A percentile compares a stretch with the other conserved stretches of the same genome.
These are phyloP conservation scores for Rhizopogon sp. DNA, from an alignment of 768 basidiomycete species.

Conservation along the genomic window DNA sequence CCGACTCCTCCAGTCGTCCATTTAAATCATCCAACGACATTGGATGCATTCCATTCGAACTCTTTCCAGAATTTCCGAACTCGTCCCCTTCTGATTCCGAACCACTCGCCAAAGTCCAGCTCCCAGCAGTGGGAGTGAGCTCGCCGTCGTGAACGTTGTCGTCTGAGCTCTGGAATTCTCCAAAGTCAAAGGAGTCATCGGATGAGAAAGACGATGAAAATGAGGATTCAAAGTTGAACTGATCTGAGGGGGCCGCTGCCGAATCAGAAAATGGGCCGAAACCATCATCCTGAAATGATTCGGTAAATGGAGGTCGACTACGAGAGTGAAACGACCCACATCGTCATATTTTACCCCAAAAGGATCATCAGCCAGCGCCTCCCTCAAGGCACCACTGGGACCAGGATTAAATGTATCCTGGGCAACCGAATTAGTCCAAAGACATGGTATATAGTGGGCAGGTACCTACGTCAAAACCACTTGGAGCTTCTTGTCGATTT, in stretches of 20 bases:
- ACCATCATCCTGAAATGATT: conserved; percentile 42
- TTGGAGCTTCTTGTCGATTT: conserved; percentile 40
- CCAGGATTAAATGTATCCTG: conserved; percentile 52
- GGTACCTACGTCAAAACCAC: conserved; percentile 51
- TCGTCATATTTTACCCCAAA: conserved; percentile 49
- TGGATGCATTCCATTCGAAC: conserved; percentile 15
- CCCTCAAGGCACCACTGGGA: conserved; percentile 24
- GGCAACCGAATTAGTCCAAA: neutral
- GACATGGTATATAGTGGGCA: neutral
- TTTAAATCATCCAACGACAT: conserved; percentile 23
- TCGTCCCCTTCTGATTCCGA: conserved; percentile 26
- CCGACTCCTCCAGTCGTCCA: conserved; percentile 14
- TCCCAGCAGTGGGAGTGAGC: conserved; percentile 60
- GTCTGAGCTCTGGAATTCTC: conserved; percentile 63
- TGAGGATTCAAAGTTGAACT: conserved; percentile 45
- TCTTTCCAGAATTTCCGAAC: conserved; percentile 14
- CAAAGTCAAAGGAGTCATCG: conserved; percentile 72
- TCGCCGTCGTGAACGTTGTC: conserved; percentile 33
- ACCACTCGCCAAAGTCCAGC: conserved; percentile 62
- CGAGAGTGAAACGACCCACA: conserved; percentile 29
- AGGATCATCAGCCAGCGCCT: conserved; percentile 41
- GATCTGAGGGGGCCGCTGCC: conserved; percentile 43
- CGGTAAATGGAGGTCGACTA: neutral
- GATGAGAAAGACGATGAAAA: conserved; percentile 57
- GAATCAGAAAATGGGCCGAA: conserved; percentile 81